Percentiles rank a stretch among this genome's conserved stretches.
Evolutionary conservation across 1,139 yeast species (phyloP).

Genomic region (Blastobotrys buckinghamii): DNA sequence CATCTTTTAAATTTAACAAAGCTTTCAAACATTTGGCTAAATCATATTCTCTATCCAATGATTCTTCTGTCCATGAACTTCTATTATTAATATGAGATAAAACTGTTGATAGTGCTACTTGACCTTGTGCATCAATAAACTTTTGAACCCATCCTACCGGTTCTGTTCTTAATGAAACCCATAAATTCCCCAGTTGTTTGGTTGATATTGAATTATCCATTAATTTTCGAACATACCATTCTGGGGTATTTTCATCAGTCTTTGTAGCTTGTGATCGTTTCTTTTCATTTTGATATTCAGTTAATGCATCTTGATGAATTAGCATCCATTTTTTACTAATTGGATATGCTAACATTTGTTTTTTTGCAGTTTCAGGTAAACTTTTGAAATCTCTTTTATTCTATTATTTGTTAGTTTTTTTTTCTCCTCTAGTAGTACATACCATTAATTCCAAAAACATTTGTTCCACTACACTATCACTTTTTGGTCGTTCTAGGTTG

Average conservation of each 20-base stretch:
- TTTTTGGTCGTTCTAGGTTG: conserved; percentile 28
- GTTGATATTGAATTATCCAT: conserved; percentile 64
- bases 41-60: conserved; percentile 52
- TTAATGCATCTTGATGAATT: conserved; percentile 77
- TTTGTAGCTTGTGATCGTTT: conserved; percentile 31
- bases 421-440: conserved; percentile 7
- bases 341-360: conserved; percentile 70
- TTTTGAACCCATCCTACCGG: conserved; percentile 85
- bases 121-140: conserved; percentile 83
- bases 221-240: conserved; percentile 68
- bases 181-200: conserved; percentile 71
- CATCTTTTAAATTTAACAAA: conserved; percentile 49
- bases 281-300: conserved; percentile 63
- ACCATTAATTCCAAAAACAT: conserved; percentile 35
- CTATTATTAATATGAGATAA: conserved; percentile 40
- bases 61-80: conserved; percentile 33
- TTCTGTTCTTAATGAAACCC: conserved; percentile 90
- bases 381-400: conserved; percentile 77
- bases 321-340: conserved; percentile 87
- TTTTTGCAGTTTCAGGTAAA: conserved; percentile 70
- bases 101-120: conserved; percentile 67
- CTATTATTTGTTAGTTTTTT: conserved; percentile 32
- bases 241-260: conserved; percentile 54
- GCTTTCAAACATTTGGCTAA: conserved; percentile 60
- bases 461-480: conserved; percentile 31